phyloP scores from a whole-genome alignment of 306 rosid genomes.

The Hippophae rhamnoides region DNA sequence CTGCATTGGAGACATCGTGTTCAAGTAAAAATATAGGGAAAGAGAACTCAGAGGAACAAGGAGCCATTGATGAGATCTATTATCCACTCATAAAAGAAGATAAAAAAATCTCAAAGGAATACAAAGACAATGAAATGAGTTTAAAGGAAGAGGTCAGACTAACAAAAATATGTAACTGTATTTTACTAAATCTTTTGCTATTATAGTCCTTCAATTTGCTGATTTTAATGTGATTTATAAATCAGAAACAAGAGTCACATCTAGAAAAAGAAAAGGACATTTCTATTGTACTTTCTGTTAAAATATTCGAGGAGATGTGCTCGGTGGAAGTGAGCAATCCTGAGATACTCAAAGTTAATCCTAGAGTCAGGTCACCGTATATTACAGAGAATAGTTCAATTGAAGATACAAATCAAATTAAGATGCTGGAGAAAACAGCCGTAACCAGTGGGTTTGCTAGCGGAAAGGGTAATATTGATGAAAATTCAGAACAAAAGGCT shows the following conservation, averaged over 20 bases:
- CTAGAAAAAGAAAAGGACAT: too few relatives aligned
- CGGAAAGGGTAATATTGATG: too few relatives aligned
- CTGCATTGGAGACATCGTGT: constrained; percentile 2
- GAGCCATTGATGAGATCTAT: constrained; percentile 8
- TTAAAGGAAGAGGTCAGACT: constrained; percentile 21
- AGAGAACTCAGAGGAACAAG: constrained; percentile 9
- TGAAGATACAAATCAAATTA: too few relatives aligned
- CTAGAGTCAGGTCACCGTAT: constrained; percentile 3
- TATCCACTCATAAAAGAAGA: constrained; percentile 6
- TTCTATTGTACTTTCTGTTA: too few relatives aligned
- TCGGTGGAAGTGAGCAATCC: constrained; percentile 9
- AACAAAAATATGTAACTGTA: not conserved
- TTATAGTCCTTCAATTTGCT: not conserved
- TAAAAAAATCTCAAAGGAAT: constrained; percentile 14
- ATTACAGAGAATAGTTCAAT: too few relatives aligned
- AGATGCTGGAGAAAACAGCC: too few relatives aligned
- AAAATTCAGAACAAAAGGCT: too few relatives aligned
- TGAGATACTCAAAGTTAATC: constrained; percentile 8
- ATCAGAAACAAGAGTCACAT: constrained; percentile 17
- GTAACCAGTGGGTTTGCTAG: too few relatives aligned
- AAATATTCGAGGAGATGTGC: constrained; percentile 1
- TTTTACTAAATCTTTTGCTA: constrained; percentile 2
- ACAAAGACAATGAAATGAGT: not conserved
- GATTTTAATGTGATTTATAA: not conserved
- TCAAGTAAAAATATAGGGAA: constrained; percentile 8